Percentiles rank a stretch among this genome's conserved stretches.
phyloP scores from a whole-genome alignment of 148 eudicot species.

The Fagopyrum esculentum region DNA sequence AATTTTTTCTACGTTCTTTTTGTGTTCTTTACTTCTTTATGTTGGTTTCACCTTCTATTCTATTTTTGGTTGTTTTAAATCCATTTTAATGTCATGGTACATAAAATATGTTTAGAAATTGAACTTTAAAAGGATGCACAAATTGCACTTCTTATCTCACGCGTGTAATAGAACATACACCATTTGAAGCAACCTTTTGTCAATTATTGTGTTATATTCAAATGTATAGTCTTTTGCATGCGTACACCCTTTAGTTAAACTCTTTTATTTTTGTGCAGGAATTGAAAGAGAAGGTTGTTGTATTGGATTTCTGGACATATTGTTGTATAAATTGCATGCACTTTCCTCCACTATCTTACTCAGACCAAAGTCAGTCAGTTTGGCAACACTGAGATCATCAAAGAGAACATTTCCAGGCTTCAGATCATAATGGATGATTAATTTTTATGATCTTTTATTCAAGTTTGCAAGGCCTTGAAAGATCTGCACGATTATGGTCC shows the following conservation, averaged over 20 bases:
- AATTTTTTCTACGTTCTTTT: too few species aligned
- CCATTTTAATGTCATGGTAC: not conserved
- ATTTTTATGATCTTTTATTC: slow-evolving; percentile 79
- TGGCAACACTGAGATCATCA: slow-evolving; percentile 91
- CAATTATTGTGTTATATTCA: not conserved
- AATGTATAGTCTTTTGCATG: not conserved
- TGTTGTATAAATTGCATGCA: slow-evolving; percentile 12
- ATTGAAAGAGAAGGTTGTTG: slow-evolving; percentile 82
- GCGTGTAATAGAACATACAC: too few species aligned
- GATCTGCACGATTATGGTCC: slow-evolving; percentile 89
- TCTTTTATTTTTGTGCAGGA: slow-evolving; percentile 49
- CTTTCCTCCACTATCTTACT: slow-evolving; percentile 96
- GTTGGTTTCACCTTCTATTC: not conserved
- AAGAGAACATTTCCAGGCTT: slow-evolving; percentile 97
- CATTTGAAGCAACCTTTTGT: slow-evolving; percentile 6
- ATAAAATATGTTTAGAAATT: not conserved
- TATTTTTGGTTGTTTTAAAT: not conserved
- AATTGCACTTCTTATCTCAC: not conserved
- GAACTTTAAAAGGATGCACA: not conserved
- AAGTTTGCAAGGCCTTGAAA: slow-evolving; percentile 93
- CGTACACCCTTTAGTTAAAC: not conserved
- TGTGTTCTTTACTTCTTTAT: too few species aligned
- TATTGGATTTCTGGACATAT: too few species aligned
- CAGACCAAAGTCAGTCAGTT: slow-evolving; percentile 94
- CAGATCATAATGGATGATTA: slow-evolving; percentile 87